A percentile compares a stretch with the other conserved stretches of the same genome.
phyloP scores from a whole-genome alignment of 371 early-diverging fungal genomes.

The Actinomucor elegans region DNA sequence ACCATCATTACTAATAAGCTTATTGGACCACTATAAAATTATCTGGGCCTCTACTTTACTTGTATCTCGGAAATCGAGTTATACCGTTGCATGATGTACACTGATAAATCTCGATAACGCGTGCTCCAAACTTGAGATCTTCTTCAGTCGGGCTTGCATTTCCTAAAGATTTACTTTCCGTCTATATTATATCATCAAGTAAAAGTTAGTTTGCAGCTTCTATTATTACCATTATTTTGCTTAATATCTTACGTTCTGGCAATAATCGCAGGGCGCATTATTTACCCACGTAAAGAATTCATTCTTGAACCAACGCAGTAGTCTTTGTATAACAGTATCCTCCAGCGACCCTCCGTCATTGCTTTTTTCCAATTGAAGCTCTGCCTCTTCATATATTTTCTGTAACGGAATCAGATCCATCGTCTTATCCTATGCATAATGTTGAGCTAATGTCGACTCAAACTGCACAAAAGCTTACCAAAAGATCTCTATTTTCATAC shows the following conservation, averaged over 20 bases:
- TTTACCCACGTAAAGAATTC: conserved; percentile 74
- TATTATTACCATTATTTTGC: no score
- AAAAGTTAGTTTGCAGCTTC: no score
- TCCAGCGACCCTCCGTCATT: conserved; percentile 24
- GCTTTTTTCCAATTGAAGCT: conserved; percentile 1
- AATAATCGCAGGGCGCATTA: conserved; percentile 35
- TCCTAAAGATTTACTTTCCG: conserved; percentile 30
- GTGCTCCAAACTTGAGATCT: conserved; percentile 56
- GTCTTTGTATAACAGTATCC: conserved; percentile 35
- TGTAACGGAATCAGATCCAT: conserved; percentile 50
- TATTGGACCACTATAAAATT: no score
- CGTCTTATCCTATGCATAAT: conserved; percentile 36
- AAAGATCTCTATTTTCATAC: conserved; percentile 41
- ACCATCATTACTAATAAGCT: not conserved
- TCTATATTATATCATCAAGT: conserved; percentile 27
- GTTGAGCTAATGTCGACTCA: not conserved
- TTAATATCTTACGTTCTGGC: not conserved
- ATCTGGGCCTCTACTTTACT: no score
- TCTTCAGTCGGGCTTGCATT: conserved; percentile 40
- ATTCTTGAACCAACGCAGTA: conserved; percentile 62
- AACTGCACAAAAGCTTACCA: conserved; percentile 23
- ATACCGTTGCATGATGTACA: conserved; percentile 46
- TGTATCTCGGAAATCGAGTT: conserved; percentile 75
- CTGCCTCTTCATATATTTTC: conserved; percentile 47
- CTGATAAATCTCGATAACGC: conserved; percentile 55